These are phyloP conservation scores for Leishmania guyanensis DNA, from an alignment of 208 protist genomes.

Conservation along the genomic window DNA sequence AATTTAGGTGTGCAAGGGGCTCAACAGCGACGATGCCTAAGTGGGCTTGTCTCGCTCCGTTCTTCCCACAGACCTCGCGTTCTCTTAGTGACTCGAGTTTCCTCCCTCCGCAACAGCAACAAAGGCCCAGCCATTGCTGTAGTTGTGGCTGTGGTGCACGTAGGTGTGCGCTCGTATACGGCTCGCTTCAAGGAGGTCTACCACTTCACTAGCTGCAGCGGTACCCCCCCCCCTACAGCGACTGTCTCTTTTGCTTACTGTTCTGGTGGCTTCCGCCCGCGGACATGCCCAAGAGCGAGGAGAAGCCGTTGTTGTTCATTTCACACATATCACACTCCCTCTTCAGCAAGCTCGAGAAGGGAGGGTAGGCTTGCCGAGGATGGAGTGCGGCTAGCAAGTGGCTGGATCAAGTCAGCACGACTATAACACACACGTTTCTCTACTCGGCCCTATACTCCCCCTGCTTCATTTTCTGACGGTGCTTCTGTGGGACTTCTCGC, in stretches of 20 bases:
- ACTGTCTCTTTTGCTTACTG: background rate
- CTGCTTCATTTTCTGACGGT: background rate
- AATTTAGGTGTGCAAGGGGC: background rate
- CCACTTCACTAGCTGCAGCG: background rate
- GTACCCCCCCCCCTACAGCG: background rate
- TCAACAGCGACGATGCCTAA: background rate
- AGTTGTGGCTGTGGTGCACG: background rate
- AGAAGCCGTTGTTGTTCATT: background rate
- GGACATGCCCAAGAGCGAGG: background rate
- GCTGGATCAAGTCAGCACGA: background rate
- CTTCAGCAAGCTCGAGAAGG: background rate
- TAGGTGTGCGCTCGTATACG: background rate
- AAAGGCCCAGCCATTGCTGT: background rate
- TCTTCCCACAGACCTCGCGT: background rate
- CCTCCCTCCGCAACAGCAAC: background rate
- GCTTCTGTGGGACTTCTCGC: background rate
- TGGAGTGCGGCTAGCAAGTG: background rate
- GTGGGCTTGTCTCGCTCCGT: background rate
- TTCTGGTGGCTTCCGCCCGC: background rate
- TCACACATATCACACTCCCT: background rate
- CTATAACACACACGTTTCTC: background rate
- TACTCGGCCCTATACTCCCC: background rate
- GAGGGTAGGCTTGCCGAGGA: background rate
- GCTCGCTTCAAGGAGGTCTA: background rate
- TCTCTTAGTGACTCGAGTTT: background rate